Conservation (phyloP, 768 basidiomycete genomes). For the Podaxis sp. region DNA sequence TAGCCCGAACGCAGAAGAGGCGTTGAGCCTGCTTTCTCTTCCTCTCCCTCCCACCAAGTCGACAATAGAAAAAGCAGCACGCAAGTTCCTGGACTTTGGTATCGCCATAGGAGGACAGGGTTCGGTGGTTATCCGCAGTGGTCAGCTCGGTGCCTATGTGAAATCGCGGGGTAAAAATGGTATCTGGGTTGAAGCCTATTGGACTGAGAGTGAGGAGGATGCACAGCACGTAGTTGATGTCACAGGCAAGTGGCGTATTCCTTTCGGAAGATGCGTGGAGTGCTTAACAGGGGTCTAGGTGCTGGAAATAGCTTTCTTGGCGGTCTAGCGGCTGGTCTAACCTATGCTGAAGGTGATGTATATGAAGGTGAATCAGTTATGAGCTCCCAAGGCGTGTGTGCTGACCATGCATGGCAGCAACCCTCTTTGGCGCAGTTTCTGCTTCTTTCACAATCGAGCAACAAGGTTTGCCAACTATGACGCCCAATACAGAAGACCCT, state of each 20-base stretch:
- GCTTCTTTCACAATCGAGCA: slow-evolving; percentile 87
- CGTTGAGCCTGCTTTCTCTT: slow-evolving; percentile 62
- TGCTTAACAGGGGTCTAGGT: slow-evolving; percentile 41
- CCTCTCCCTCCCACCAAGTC: slow-evolving; percentile 46
- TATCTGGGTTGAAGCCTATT: slow-evolving; percentile 76
- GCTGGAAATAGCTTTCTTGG: slow-evolving; percentile 92
- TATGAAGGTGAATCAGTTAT: slow-evolving; percentile 53
- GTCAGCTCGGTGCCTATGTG: slow-evolving; percentile 69
- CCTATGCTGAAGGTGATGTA: slow-evolving; percentile 55
- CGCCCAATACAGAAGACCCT: slow-evolving; percentile 24
- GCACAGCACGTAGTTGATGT: slow-evolving; percentile 68
- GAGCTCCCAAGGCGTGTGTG: not conserved
- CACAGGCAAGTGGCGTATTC: slow-evolving; percentile 52
- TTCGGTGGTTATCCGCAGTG: slow-evolving; percentile 74
- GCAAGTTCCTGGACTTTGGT: slow-evolving; percentile 58
- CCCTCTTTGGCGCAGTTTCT: slow-evolving; percentile 74
- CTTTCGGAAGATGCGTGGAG: not conserved
- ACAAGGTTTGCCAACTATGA: slow-evolving; percentile 63
- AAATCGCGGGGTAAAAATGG: slow-evolving; percentile 37
- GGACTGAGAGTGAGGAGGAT: slow-evolving; percentile 42
- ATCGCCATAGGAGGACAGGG: slow-evolving; percentile 52
- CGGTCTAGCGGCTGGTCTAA: slow-evolving; percentile 75
- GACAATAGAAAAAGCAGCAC: slow-evolving; percentile 67
- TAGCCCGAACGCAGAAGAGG: slow-evolving; percentile 89
- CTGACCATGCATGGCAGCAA: slow-evolving; percentile 43